phyloP scores from a whole-genome alignment of 768 basidiomycete species.

The Hydnum rufescens region DNA sequence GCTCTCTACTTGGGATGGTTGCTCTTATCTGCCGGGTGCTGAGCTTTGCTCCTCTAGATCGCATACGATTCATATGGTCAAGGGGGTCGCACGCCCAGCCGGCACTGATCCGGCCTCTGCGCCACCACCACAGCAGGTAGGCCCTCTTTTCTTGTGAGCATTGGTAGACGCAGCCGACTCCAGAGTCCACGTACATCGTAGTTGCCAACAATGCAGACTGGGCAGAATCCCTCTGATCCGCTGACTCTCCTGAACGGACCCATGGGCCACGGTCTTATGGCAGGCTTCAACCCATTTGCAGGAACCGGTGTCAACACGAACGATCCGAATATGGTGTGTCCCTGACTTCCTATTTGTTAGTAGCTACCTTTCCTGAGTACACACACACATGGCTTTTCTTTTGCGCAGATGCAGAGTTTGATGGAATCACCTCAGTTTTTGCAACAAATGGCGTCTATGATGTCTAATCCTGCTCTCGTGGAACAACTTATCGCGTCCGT shows the following conservation, averaged over 20 bases:
- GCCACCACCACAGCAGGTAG: constrained; percentile 17
- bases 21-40: not conserved
- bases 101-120: constrained; percentile 18
- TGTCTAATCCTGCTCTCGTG: constrained; percentile 75
- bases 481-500: constrained; percentile 30
- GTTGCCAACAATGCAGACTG: constrained; percentile 75
- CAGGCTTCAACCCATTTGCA: constrained; percentile 80
- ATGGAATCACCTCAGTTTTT: constrained; percentile 70
- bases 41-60: constrained; percentile 13
- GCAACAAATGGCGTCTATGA: constrained; percentile 68
- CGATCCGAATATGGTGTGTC: constrained; percentile 80
- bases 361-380: too few species aligned
- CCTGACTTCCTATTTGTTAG: not conserved
- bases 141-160: constrained; percentile 14
- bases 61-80: constrained; percentile 89
- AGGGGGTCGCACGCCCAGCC: constrained; percentile 40
- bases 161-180: constrained; percentile 12
- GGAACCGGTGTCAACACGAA: constrained; percentile 79
- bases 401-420: constrained; percentile 56
- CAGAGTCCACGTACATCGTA: constrained; percentile 27
- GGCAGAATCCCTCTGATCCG: constrained; percentile 75
- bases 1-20: not conserved
- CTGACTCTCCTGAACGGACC: constrained; percentile 67
- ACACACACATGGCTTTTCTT: too few species aligned
- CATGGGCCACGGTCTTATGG: constrained; percentile 58